phyloP scores from a whole-genome alignment of 805 yeast genomes.

The Cyberlindnera petersonii region DNA sequence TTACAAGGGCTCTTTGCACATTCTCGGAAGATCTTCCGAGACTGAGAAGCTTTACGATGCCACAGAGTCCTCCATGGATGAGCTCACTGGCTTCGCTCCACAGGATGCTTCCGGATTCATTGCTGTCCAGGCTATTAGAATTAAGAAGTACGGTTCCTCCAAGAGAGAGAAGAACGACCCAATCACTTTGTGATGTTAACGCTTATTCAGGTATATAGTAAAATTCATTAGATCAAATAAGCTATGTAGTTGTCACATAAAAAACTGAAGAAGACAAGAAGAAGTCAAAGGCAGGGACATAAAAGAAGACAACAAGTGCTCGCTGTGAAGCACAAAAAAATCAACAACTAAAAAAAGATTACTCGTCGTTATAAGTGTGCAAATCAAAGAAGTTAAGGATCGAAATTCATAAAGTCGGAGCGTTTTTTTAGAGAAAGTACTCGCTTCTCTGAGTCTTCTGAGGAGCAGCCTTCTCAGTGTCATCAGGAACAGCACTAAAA shows the following conservation, averaged over 20 bases:
- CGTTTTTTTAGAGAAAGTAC: slow-evolving; percentile 25
- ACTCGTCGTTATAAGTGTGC: neutral
- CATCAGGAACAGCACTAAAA: slow-evolving; percentile 93
- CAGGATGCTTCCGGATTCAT: slow-evolving; percentile 97
- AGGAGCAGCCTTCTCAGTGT: slow-evolving; percentile 35
- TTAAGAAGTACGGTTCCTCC: slow-evolving; percentile 95
- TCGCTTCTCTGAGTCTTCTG: slow-evolving; percentile 33
- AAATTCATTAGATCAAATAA: neutral
- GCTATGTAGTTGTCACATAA: no score
- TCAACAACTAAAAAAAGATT: no score
- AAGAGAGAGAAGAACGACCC: slow-evolving; percentile 73
- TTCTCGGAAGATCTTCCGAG: slow-evolving; percentile 91
- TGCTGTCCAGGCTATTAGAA: slow-evolving; percentile 96
- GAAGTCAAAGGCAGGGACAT: no score
- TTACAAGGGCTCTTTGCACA: slow-evolving; percentile 82
- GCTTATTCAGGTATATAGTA: neutral
- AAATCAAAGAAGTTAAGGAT: neutral
- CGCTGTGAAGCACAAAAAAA: no score
- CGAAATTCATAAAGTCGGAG: neutral
- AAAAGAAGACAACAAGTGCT: no score
- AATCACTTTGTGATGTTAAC: slow-evolving; percentile 32
- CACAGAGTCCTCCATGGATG: slow-evolving; percentile 98
- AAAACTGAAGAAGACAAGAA: no score
- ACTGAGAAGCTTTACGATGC: slow-evolving; percentile 97
- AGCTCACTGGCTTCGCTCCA: slow-evolving; percentile 95